Evolutionary conservation across 208 protist species (phyloP).

Genomic region (Crithidia acanthocephali): DNA sequence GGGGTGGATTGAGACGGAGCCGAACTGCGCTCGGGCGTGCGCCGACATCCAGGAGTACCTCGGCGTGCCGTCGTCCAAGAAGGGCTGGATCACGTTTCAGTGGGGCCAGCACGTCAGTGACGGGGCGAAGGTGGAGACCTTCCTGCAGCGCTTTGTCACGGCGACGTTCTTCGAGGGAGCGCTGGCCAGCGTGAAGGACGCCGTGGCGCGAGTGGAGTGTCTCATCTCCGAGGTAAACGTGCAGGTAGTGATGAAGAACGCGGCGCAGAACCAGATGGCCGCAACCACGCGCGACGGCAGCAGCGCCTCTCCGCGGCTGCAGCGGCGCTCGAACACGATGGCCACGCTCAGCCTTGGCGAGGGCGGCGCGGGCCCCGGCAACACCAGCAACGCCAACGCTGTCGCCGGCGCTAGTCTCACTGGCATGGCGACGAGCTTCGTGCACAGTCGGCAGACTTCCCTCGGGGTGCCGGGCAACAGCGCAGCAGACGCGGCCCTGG

Average conservation of each 20-base stretch:
- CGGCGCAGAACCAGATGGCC: neutral
- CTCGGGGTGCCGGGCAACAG: neutral
- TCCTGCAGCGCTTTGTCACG: constrained; percentile 68
- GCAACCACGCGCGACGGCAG: constrained; percentile 1
- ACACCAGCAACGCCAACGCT: neutral
- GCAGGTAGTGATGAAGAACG: neutral
- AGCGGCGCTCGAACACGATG: constrained; percentile 5
- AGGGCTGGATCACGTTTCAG: constrained; percentile 66
- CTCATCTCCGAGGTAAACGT: constrained; percentile 18
- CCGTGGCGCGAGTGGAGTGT: constrained; percentile 39
- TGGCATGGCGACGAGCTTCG: constrained; percentile 11
- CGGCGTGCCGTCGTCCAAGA: constrained; percentile 13
- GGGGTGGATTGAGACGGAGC: constrained; percentile 74
- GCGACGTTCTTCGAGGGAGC: constrained; percentile 53
- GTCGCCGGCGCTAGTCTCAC: neutral
- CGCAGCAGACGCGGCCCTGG: constrained; percentile 9
- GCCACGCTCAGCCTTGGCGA: neutral
- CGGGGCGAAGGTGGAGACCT: constrained; percentile 61
- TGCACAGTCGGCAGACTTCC: constrained; percentile 27
- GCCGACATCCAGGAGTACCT: constrained; percentile 58
- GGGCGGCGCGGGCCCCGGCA: neutral
- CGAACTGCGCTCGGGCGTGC: constrained; percentile 47
- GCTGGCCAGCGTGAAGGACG: constrained; percentile 42
- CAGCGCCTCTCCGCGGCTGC: constrained; percentile 9
- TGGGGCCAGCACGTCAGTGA: constrained; percentile 68